Evolutionary conservation across 352 stramenopile genomes (phyloP).

Genomic region (Saprolegnia diclina): DNA sequence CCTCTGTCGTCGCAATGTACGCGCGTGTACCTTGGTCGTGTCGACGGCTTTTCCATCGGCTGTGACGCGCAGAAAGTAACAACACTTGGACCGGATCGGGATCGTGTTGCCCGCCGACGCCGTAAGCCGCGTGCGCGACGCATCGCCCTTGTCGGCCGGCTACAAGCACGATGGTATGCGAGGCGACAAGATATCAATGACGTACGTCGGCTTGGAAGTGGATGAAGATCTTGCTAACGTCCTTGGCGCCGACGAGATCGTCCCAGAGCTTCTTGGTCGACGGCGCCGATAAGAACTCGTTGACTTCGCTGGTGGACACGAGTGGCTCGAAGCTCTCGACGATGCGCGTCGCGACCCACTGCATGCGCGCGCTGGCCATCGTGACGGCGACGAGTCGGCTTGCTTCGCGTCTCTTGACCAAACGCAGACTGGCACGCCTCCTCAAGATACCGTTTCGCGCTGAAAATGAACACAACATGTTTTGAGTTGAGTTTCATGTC

Average conservation of each 20-base stretch:
- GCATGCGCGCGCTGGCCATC: constrained; percentile 75
- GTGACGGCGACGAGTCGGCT: neutral
- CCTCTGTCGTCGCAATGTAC: neutral
- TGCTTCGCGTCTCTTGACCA: constrained; percentile 3
- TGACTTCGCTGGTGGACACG: constrained; percentile 46
- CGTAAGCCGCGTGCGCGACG: constrained; percentile 30
- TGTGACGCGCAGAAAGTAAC: constrained; percentile 73
- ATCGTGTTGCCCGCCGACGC: constrained; percentile 57
- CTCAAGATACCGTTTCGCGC: neutral
- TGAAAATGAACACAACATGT: neutral
- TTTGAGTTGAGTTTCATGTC: neutral
- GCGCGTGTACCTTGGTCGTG: constrained; percentile 37
- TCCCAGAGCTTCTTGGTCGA: constrained; percentile 65
- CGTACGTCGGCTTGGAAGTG: constrained; percentile 45
- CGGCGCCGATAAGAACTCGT: constrained; percentile 53
- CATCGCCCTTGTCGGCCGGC: constrained; percentile 17
- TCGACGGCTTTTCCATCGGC: constrained; percentile 71
- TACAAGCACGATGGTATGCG: neutral
- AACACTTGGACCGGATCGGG: constrained; percentile 72
- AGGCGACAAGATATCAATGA: neutral
- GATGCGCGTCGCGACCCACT: constrained; percentile 73
- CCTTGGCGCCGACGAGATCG: constrained; percentile 63
- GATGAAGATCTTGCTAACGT: constrained; percentile 68
- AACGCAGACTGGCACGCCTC: neutral
- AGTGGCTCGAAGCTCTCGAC: constrained; percentile 71